These are phyloP conservation scores for Talaromyces sp. DNA, from an alignment of 2,329 filamentous ascomycete genomes.

Conservation along the genomic window DNA sequence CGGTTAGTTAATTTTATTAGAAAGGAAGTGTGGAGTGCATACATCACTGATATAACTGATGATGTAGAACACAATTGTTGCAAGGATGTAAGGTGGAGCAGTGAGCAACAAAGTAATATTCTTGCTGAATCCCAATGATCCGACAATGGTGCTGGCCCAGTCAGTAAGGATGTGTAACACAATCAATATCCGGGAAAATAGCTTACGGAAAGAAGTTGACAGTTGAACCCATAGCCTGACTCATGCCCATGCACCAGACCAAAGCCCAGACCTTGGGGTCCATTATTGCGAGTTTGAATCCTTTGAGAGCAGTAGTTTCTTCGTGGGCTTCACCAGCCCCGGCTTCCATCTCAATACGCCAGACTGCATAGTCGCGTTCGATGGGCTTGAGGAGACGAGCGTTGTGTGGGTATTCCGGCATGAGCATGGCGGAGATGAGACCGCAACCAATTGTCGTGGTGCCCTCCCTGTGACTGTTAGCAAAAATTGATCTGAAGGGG, in stretches of 20 bases:
- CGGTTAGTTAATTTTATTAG: not conserved
- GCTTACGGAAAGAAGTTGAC: conserved; percentile 33
- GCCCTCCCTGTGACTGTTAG: conserved; percentile 38
- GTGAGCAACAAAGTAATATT: not conserved
- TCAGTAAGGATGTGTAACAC: not conserved
- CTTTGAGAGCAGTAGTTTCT: conserved; percentile 27
- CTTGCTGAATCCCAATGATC: not conserved
- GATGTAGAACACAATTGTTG: not conserved
- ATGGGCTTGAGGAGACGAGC: conserved; percentile 37
- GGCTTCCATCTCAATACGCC: conserved; percentile 35
- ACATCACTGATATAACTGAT: conserved; percentile 4
- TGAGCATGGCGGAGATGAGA: conserved; percentile 54
- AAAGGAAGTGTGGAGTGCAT: not conserved
- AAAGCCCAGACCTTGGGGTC: conserved; percentile 40
- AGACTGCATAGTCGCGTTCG: conserved; percentile 39
- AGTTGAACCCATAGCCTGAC: conserved; percentile 34
- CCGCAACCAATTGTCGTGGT: conserved; percentile 41
- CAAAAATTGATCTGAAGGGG: not conserved
- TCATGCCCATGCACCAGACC: conserved; percentile 41
- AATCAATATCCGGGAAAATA: not conserved
- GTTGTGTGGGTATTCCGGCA: conserved; percentile 53
- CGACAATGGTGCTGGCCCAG: not conserved
- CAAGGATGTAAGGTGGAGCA: not conserved
- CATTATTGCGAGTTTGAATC: conserved; percentile 30
- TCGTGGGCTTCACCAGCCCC: conserved; percentile 40